Evolutionary conservation across 768 basidiomycete genomes (phyloP), one percentile per base, ranked within the genome.

Genomic region (Agrocybe pediades): DNA sequence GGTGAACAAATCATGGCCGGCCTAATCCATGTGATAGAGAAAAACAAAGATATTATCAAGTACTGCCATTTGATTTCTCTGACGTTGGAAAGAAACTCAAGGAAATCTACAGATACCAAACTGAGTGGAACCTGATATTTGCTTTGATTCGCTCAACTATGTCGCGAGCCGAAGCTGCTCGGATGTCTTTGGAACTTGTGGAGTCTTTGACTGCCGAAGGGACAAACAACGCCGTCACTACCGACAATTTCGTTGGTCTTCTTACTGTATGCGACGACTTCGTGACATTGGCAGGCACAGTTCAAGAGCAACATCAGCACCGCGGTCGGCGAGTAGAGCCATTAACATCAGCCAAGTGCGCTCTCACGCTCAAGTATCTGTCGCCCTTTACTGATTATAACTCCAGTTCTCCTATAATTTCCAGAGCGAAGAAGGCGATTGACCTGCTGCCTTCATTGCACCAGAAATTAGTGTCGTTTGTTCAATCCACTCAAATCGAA

Each of bases 91-190:
- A 36, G 33, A 20, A 25, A 6, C 23, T 21, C 26, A 33, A 46
- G n/a, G 21, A 24, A 45, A 20, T 27, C 57, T 51, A 0, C 50
- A 93, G 87, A 51, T 95, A 94, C 1, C 87, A 90, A 59, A 98
- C 96, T 0, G 96, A 98, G 67, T 99, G 96, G 96, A 94, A 92
- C 56, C 75, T 98, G 36, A 82, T 95, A 19, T 92, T 95, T 62
- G 90, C 92, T 1, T 76, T 98, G 24, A 80, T 98, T 58, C 85
- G 92, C 44, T 88, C 87, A 1, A 95, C 94, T 0, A 82, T 95
- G 39, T 77, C 86, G 11, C 90, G 97, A 65, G 83, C 92, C 9
- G 92, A 93, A 68, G 95, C 95, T 5, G 86, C 92, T 21, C 87
- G 90, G 30, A 74, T 86, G 47, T 89, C 96, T 2, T 91, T 98